Base-by-base conservation (phyloP, 495 filamentous ascomycete species). In the Hyphodiscus hymeniophilus region DNA sequence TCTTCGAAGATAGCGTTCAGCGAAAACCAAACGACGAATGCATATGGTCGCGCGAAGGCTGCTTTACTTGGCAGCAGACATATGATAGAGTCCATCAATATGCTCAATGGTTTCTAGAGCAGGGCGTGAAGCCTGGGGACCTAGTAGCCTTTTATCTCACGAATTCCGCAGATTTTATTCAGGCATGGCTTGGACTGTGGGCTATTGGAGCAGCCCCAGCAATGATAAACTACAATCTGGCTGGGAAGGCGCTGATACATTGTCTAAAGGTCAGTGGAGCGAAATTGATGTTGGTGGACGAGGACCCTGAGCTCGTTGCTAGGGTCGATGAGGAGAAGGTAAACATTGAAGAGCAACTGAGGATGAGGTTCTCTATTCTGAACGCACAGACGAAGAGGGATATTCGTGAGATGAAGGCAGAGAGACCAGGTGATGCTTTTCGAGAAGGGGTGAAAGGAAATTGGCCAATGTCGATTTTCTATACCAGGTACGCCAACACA, bases 181-280 rank as follows among this genome's bases (percentile, higher is more conserved):
- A 84, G 44, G 71, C 70, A 0, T 79, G 79, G 74, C 54, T 86
- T 35, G 82, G 70, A 0, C 60, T 77, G 1, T 76, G 75, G 73
- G 72, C 73, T 12, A 75, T 86, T 51, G 84, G 83, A 0, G 76
- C 74, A 28, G 81, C 77, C 4, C 81, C 83, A 0, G 80, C 83
- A n/a, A 70, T 82, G 51, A 82, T 90, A 59, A 91, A 91, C 59
- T 79, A 84, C 52, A 79, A 87, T 56, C 69, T 89, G 0, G 63
- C 71, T 20, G 77, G 76, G 0, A 77, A 84, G 41, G 80, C 80
- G 1, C 57, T 89, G 48, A 46, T 85, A 32, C 84, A 89, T 60
- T 89, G 84, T 55, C 50, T 91, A 50, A 73, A 70, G 48, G 67
- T 88, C 36, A 71, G 72, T 20, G 72, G 68, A 3, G 67, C 76